phyloP scores from a whole-genome alignment of 1,284 basidiomycete genomes.

The Pseudozyma pruni region DNA sequence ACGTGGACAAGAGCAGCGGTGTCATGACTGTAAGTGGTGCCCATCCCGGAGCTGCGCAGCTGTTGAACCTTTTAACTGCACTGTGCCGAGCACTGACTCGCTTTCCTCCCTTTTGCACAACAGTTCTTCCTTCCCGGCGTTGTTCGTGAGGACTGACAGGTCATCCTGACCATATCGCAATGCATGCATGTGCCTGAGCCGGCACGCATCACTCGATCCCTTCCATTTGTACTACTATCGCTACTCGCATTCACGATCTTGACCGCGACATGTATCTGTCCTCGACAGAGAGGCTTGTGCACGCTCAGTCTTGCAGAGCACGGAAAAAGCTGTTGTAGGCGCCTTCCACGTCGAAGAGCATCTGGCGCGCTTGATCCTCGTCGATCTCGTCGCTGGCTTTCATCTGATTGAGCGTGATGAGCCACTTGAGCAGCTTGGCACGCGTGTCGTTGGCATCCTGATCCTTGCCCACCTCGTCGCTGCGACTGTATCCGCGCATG shows the following conservation, averaged over 20 bases:
- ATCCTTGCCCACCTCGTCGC: constrained; percentile 72
- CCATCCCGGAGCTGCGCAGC: too few relatives aligned
- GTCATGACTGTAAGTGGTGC: constrained; percentile 48
- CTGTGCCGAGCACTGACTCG: too few relatives aligned
- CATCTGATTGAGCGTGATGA: constrained; percentile 96
- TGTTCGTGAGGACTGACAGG: constrained; percentile 39
- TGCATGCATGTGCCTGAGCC: constrained; percentile 7
- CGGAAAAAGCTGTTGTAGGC: constrained; percentile 96
- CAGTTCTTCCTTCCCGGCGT: constrained; percentile 56
- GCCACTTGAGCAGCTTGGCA: constrained; percentile 91
- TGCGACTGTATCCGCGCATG: constrained; percentile 75
- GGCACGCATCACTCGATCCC: constrained; percentile 4
- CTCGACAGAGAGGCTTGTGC: too few relatives aligned
- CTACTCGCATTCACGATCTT: constrained; percentile 3
- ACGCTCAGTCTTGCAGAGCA: constrained; percentile 74
- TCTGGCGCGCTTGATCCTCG: constrained; percentile 94
- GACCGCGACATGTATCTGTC: too few relatives aligned
- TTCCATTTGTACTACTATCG: constrained; percentile 6
- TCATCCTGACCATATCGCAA: neutral
- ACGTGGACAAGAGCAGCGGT: constrained; percentile 51
- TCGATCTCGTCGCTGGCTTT: constrained; percentile 95
- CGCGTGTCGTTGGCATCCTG: constrained; percentile 94
- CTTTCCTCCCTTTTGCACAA: too few relatives aligned
- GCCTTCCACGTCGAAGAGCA: constrained; percentile 95
- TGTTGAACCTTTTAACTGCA: too few relatives aligned